Evolutionary conservation across 1,284 basidiomycete genomes (phyloP), one percentile per base, ranked within the genome.

Genomic region (Ceratobasidium sp.): DNA sequence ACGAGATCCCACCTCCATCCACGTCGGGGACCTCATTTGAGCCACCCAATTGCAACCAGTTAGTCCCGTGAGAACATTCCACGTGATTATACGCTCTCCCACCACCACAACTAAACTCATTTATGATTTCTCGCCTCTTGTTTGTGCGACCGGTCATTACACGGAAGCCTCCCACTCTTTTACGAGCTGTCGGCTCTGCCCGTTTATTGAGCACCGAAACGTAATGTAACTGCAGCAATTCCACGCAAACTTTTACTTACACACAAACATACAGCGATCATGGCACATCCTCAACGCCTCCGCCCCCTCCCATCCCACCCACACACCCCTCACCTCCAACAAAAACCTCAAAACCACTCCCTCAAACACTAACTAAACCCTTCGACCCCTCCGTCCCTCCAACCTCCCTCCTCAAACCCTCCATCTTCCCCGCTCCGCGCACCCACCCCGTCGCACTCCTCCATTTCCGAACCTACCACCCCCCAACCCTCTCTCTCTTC

Each of bases 361-460:
- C 29, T 19, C 33, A 66, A 31, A 24, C 6, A 44, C 8, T 19
- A 48, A 19, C 44, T 15, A 51, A 51, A 51, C 41, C 36, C 22
- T 44, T 45, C 45, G 66, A 75, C 69, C 63, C 63, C 19, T 44
- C 67, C 27, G 31, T 62, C 22, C 64, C 72, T 14, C 77, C 77
- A 2, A 64, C 27, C 24, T 66, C 77, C 44, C 76, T 77, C 62
- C 64, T 74, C 47, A 56, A 44, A 22, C 73, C 77, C 15, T 29
- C 22, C 14, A 33, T 76, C 48, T 89, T 91, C 77, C 87, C 89
- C 0, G 86, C 84, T 29, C 91, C 90, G 2, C 90, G 96, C 83
- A 84, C 85, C 73, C 86, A 95, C 73, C 95, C 96, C 73, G 94
- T 92, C 78, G 96, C 95, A 3, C 88, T 88, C 57, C 86, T 99